Evolutionary conservation across 108 stramenopile species (phyloP).

Genomic region (Stephanodiscus minutulus): DNA sequence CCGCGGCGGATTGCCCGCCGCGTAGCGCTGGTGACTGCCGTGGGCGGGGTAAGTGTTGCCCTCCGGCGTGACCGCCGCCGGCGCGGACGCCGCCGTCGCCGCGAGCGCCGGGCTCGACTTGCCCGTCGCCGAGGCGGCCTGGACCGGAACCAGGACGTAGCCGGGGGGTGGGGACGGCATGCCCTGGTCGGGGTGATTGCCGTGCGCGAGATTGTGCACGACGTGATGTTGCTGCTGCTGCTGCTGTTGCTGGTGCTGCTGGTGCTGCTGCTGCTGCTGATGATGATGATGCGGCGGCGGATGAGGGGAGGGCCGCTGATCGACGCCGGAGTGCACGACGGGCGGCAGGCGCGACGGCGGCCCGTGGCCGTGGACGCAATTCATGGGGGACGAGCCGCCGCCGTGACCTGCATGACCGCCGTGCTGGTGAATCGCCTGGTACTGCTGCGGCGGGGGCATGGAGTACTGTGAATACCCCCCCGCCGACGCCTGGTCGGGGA

Average conservation of each 20-base stretch:
- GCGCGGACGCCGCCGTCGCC: background rate
- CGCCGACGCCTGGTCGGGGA: background rate
- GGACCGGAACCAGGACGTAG: constrained; percentile 1
- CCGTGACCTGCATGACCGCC: background rate
- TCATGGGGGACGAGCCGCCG: background rate
- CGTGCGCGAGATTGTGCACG: background rate
- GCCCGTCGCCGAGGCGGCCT: background rate
- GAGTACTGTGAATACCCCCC: constrained; percentile 3
- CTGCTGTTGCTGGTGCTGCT: constrained; percentile 3
- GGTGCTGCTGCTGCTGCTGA: background rate
- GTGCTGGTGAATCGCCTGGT: constrained; percentile 1
- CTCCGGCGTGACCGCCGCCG: constrained; percentile 4
- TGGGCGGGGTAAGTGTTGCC: background rate
- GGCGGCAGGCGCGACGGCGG: background rate
- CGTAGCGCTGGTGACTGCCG: background rate
- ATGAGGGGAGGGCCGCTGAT: too few species aligned
- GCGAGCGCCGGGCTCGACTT: constrained; percentile 1
- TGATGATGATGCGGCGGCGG: background rate
- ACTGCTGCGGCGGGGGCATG: constrained; percentile 3
- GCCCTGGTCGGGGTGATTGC: background rate
- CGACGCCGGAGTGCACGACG: constrained; percentile 6
- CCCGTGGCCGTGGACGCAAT: background rate
- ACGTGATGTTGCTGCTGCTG: background rate
- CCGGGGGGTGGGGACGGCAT: constrained; percentile 4
- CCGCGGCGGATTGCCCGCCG: background rate